phyloP scores from a whole-genome alignment of 75 land plant genomes.

The Selaginella moellendorffii region DNA sequence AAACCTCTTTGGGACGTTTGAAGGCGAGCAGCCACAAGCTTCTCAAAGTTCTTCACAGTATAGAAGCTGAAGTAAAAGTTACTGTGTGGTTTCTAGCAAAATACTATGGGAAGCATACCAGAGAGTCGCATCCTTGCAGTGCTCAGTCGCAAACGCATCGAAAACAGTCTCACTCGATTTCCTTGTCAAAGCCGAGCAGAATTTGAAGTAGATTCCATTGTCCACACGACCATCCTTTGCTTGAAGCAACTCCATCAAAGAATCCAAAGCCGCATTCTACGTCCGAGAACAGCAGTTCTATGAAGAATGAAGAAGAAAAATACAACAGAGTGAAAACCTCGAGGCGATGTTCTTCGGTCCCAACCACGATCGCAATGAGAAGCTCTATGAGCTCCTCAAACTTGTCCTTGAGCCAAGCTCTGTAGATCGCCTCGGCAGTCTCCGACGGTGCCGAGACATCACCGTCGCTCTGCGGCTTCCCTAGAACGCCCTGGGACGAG shows the following conservation, averaged over 20 bases:
- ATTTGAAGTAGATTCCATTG: slow-evolving; percentile 41
- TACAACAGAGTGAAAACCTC: no score
- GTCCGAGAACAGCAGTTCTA: no score
- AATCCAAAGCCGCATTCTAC: slow-evolving; percentile 63
- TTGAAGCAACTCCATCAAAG: slow-evolving; percentile 75
- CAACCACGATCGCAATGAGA: no score
- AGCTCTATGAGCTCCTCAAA: no score
- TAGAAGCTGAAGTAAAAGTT: slow-evolving; percentile 75
- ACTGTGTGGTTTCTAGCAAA: no score
- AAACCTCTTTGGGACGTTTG: slow-evolving; percentile 21
- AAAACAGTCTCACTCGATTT: background rate
- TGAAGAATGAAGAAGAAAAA: no score
- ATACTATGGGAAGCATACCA: slow-evolving; percentile 35
- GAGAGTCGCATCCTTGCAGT: slow-evolving; percentile 63
- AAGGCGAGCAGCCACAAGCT: slow-evolving; percentile 25
- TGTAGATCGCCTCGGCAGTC: no score
- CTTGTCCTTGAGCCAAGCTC: no score
- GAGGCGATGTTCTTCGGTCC: no score
- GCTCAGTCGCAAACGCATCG: slow-evolving; percentile 29
- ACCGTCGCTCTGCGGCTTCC: no score
- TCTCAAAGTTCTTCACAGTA: slow-evolving; percentile 46
- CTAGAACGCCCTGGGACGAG: no score
- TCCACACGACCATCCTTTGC: slow-evolving; percentile 54
- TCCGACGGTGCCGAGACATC: no score
- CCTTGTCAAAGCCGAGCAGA: slow-evolving; percentile 44